Percentiles rank a stretch among this genome's conserved stretches.
Conservation (phyloP, 129 eudicot species). For the Calendula officinalis region DNA sequence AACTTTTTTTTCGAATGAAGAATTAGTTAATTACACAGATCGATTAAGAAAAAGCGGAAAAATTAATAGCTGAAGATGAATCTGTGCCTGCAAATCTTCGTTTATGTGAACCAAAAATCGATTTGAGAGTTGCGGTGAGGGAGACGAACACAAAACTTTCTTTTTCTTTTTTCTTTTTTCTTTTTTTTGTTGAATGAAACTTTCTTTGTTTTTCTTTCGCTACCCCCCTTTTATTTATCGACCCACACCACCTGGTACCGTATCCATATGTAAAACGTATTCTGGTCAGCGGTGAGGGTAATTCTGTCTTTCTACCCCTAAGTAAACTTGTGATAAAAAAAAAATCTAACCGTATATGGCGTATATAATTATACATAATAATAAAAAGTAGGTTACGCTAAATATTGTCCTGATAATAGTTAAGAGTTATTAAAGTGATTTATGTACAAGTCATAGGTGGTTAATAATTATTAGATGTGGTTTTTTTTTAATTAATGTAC, state of each 20-base stretch:
- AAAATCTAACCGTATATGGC: no score
- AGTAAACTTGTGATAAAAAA: conserved; percentile 15
- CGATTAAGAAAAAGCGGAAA: neutral
- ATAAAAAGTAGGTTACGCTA: no score
- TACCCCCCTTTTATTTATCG: conserved; percentile 28
- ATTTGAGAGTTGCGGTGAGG: conserved; percentile 46
- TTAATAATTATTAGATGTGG: no score
- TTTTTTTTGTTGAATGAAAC: conserved; percentile 14
- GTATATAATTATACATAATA: neutral
- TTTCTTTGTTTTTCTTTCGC: conserved; percentile 16
- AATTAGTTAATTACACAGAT: conserved; percentile 22
- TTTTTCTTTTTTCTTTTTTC: neutral
- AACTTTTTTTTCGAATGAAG: conserved; percentile 6
- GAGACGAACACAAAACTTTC: conserved; percentile 34
- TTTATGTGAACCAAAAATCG: conserved; percentile 14
- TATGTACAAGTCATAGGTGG: no score
- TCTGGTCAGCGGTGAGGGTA: conserved; percentile 26
- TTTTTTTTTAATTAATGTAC: no score
- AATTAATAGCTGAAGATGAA: conserved; percentile 12
- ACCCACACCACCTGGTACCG: conserved; percentile 20
- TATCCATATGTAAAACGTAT: conserved; percentile 20
- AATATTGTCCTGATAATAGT: no score
- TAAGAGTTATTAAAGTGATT: no score
- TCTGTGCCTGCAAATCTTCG: conserved; percentile 19
- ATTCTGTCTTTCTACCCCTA: conserved; percentile 6